These are phyloP conservation scores for Tausonia pullulans DNA, from an alignment of 1,284 basidiomycete species.

Conservation along the genomic window DNA sequence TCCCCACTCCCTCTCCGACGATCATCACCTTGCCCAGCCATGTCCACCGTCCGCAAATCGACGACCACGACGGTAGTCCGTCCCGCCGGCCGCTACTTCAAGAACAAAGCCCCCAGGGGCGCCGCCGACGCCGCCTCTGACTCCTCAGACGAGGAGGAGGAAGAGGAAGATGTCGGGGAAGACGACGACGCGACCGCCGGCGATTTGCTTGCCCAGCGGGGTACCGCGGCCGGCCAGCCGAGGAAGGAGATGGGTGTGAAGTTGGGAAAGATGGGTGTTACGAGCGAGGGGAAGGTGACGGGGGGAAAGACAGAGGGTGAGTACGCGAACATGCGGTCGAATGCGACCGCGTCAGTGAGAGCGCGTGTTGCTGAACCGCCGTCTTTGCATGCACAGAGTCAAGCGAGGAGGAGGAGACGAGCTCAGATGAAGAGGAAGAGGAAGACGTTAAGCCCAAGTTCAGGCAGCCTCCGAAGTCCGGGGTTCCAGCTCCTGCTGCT, in stretches of 20 bases:
- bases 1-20: no score
- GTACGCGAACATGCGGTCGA: slow-evolving; percentile 33
- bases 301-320: slow-evolving; percentile 54
- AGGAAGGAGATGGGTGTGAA: slow-evolving; percentile 32
- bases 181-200: slow-evolving; percentile 45
- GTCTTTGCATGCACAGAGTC: slow-evolving; percentile 18
- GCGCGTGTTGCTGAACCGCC: neutral
- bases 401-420: slow-evolving; percentile 43
- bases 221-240: slow-evolving; percentile 43
- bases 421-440: slow-evolving; percentile 43
- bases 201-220: slow-evolving; percentile 41
- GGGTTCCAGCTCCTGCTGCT: no score
- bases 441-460: slow-evolving; percentile 24
- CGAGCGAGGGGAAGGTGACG: slow-evolving; percentile 47
- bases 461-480: no score
- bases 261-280: slow-evolving; percentile 12
- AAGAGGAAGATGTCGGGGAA: slow-evolving; percentile 43
- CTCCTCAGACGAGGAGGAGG: slow-evolving; percentile 48
- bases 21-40: no score
- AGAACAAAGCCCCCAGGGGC: slow-evolving; percentile 70
- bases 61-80: slow-evolving; percentile 35
- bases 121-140: slow-evolving; percentile 35
- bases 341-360: slow-evolving; percentile 25
- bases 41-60: no score
- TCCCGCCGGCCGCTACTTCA: slow-evolving; percentile 69